A percentile compares a stretch with the other conserved stretches of the same genome.
Conservation (phyloP, 2,329 filamentous ascomycete species). For the Hirsutella rhossiliensis region DNA sequence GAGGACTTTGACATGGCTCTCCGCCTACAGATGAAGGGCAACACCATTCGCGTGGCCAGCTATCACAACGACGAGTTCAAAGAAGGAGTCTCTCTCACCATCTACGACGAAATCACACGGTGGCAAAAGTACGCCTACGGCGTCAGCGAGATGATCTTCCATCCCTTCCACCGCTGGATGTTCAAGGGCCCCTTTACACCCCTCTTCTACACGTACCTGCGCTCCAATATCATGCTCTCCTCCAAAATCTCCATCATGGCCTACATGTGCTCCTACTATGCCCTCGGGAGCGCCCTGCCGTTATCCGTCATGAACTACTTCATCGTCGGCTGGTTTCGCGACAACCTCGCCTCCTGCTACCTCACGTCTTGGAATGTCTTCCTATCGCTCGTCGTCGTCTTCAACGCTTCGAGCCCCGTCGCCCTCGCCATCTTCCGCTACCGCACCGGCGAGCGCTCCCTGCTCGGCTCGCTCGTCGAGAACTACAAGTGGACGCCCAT, state of each 20-base stretch:
- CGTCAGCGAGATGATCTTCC: slow-evolving; percentile 59
- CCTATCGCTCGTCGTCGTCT: slow-evolving; percentile 51
- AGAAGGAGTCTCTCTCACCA: slow-evolving; percentile 60
- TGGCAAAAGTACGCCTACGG: slow-evolving; percentile 68
- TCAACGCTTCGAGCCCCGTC: slow-evolving; percentile 49
- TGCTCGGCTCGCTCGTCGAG: slow-evolving; percentile 25
- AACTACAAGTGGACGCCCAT: slow-evolving; percentile 54
- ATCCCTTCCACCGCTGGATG: slow-evolving; percentile 51
- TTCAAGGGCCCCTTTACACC: slow-evolving; percentile 51
- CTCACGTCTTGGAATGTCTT: slow-evolving; percentile 54
- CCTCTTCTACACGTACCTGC: slow-evolving; percentile 49
- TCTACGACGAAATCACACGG: slow-evolving; percentile 59
- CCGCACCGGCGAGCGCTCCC: slow-evolving; percentile 39
- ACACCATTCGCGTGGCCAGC: slow-evolving; percentile 54
- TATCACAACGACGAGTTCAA: slow-evolving; percentile 62
- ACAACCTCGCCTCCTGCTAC: slow-evolving; percentile 54
- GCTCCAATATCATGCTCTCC: slow-evolving; percentile 47
- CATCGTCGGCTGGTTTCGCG: slow-evolving; percentile 59
- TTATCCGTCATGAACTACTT: slow-evolving; percentile 60
- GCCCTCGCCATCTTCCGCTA: slow-evolving; percentile 51
- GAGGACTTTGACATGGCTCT: slow-evolving; percentile 70
- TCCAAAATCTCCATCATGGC: slow-evolving; percentile 62
- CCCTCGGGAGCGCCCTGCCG: slow-evolving; percentile 55
- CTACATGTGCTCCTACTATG: slow-evolving; percentile 62
- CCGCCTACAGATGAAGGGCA: slow-evolving; percentile 56